These are phyloP conservation scores for Chrysopogon serrulatus DNA, from an alignment of 176 grass and related monocot genomes.

Conservation along the genomic window DNA sequence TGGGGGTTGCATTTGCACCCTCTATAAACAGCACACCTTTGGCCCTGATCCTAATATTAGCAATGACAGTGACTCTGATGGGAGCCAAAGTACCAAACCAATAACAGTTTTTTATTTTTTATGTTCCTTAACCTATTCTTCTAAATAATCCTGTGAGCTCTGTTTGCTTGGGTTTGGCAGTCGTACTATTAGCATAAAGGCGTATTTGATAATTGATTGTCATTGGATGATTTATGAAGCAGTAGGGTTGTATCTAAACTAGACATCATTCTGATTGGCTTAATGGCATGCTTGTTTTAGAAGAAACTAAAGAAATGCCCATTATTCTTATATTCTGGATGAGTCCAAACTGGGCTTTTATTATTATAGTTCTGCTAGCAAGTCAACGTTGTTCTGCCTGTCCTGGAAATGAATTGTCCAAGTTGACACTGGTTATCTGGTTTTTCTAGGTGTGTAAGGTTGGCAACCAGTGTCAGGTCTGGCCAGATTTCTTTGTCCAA, in stretches of 20 bases:
- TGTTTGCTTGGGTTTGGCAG: background rate
- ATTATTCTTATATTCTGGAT: background rate
- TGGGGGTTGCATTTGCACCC: background rate
- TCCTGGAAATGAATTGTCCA: background rate
- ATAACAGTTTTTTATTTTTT: background rate
- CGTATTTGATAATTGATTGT: background rate
- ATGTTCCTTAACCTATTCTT: slow-evolving; percentile 8
- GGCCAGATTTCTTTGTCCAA: background rate
- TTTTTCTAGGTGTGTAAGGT: background rate
- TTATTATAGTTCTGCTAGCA: background rate
- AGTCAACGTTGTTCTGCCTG: background rate
- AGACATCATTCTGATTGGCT: background rate
- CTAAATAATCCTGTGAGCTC: background rate
- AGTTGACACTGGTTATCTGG: background rate
- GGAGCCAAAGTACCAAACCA: background rate
- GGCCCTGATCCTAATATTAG: background rate
- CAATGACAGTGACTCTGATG: background rate
- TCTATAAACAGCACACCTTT: background rate
- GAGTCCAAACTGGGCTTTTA: background rate
- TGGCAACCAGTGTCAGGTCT: background rate
- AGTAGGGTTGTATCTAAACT: background rate
- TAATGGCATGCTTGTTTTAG: background rate
- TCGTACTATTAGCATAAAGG: slow-evolving; percentile 5
- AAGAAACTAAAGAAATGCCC: background rate
- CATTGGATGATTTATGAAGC: background rate